Conservation (phyloP, 2,329 filamentous ascomycete genomes). For the Colletotrichum horii region DNA sequence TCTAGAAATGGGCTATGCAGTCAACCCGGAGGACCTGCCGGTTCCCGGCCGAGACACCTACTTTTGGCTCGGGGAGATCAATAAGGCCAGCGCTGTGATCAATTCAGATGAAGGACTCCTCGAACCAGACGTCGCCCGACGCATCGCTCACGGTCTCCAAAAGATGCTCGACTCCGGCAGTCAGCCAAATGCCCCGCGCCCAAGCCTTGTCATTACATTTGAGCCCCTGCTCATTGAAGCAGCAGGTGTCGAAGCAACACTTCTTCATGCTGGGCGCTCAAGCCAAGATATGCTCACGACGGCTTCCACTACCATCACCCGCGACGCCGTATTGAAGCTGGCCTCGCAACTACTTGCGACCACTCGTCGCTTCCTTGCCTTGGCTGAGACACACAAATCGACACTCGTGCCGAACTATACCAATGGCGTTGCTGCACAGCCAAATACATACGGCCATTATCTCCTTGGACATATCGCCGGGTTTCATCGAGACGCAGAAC, state of each 20-base stretch:
- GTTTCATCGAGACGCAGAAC: background rate
- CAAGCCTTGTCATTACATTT: constrained; percentile 14
- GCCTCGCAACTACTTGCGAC: constrained; percentile 2
- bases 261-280: constrained; percentile 15
- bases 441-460: constrained; percentile 14
- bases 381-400: background rate
- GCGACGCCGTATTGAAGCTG: constrained; percentile 3
- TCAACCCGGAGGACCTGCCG: background rate
- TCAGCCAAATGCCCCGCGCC: background rate
- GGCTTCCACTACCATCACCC: background rate
- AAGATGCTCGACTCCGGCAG: background rate
- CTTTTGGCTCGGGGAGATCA: constrained; percentile 18
- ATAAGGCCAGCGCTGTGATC: constrained; percentile 17
- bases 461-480: constrained; percentile 3
- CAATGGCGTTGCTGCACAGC: constrained; percentile 13
- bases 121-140: background rate
- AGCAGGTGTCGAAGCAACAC: constrained; percentile 7
- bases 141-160: background rate
- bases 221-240: constrained; percentile 12
- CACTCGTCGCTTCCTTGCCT: background rate
- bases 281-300: constrained; percentile 19
- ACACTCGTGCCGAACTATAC: constrained; percentile 13
- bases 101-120: constrained; percentile 12
- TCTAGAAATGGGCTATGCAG: background rate
- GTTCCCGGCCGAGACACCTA: constrained; percentile 9